Evolutionary conservation across 371 early-diverging fungal genomes (phyloP), one percentile per base, ranked within the genome.

Genomic region (Apophysomyces variabilis): DNA sequence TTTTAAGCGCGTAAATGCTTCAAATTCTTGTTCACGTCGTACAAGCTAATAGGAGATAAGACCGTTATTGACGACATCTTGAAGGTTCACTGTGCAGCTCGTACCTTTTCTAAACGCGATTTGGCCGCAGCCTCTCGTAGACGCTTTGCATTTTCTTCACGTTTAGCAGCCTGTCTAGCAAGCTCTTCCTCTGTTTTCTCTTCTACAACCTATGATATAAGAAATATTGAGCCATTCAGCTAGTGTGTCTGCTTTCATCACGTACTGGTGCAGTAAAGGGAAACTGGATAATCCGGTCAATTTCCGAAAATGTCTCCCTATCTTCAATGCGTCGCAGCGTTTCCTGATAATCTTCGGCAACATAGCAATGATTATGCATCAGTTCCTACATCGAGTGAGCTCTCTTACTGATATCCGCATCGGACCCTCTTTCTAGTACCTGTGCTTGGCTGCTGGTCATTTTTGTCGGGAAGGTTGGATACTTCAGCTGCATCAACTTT

Each of bases 401-500:
- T 37, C 21, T 18, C 21, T 57, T 18, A 14, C 14, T 37, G 13
- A 32, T 45, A 9, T 8, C 4, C 32, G 11, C 0, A 54, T 36
- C 8, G 36, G 0, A 12, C 7, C 1, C 13, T 44, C n/a, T 32
- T 21, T 12, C 4, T 57, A 46, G 36, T 80, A 89, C 88, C 80
- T 90, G 86, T 11, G 93, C 88, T 73, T 96, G 94, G 38, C 76
- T 68, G 13, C 74, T 69, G 1, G 91, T 88, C 83, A 96, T 89
- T 66, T 92, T 94, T 59, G 88, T 85, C 0, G 96, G 96, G 62
- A 95, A 94, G 0, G 89, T 89, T 0, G 96, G 92, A 68, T 95
- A 96, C 72, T 96, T 96, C 39, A 92, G 82, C 71, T 95, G 96
- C 85, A 96, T 82, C 5, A 93, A 79, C 71, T 93, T 93, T 38